These are phyloP conservation scores for Rhododendron kiyosumense DNA, from an alignment of 148 eudicot species.

Conservation along the genomic window DNA sequence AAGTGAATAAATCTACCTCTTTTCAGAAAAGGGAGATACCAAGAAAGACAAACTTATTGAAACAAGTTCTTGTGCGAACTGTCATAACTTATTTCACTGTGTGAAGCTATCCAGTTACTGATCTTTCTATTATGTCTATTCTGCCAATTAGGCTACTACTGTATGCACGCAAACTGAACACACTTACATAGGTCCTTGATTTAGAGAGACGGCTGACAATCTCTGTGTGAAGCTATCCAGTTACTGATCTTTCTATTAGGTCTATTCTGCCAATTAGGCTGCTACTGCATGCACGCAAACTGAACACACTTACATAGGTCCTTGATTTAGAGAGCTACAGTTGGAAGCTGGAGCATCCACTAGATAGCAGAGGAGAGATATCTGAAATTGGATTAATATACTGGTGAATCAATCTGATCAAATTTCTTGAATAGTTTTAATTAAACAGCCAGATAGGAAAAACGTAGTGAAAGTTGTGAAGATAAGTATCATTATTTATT, in stretches of 20 bases:
- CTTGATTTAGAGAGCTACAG: background rate
- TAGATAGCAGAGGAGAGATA: background rate
- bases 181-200: background rate
- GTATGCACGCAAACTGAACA: background rate
- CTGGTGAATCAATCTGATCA: background rate
- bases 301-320: background rate
- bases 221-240: background rate
- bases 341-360: background rate
- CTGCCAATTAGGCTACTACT: background rate
- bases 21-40: background rate
- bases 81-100: background rate
- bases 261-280: background rate
- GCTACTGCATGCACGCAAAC: background rate
- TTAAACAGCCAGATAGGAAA: background rate
- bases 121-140: background rate
- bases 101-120: background rate
- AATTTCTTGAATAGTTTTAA: background rate
- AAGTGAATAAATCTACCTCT: background rate
- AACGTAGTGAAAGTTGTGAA: constrained; percentile 4
- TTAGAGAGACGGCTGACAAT: background rate
- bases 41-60: background rate
- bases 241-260: background rate
- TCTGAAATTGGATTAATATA: background rate
- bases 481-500: background rate
- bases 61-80: background rate